Evolutionary conservation across 2,329 filamentous ascomycete species (phyloP), one percentile per base, ranked within the genome.

Genomic region (Geoglossum cookeanum): DNA sequence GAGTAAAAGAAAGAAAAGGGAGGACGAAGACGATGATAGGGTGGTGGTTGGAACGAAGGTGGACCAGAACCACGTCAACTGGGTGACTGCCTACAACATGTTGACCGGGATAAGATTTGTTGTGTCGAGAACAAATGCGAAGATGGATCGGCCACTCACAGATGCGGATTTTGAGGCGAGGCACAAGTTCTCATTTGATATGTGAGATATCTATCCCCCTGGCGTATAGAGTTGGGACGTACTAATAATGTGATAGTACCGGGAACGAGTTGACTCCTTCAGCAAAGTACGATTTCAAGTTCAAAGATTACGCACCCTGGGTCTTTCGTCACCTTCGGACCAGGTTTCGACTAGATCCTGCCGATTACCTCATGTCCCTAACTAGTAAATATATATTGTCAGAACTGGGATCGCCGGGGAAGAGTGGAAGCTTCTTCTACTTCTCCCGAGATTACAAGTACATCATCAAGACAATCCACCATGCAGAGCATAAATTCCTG

Each of bases 231-330:
- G 11, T 55, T 55, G 33, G 57, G 57, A 58, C 49, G 22, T 53
- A 56, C 59, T 56, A 61, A 57, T 74, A 65, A 35, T 39, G 33
- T 58, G 30, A 54, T 44, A 90, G 86, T 67, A 94, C 90, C 62
- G 92, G 92, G 62, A 96, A 96, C 69, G 92, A 98, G 74, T 76
- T 98, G 68, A 94, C 94, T 4, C 92, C 92, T 27, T 96, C 91
- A 60, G 90, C 92, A 63, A 97, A 98, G 72, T 98, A 98, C 74
- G 92, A 98, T 73, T 98, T 98, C 81, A 98, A 98, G 71, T 98
- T 98, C 78, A 98, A 98, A 74, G 92, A 98, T 72, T 98, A 98
- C 70, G 91, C 91, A n/a, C 92, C 92, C 58, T 97, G 91, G 90
- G 92, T 98, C 59, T 98, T 98, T 72, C 87, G 92, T 65, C 87